Conservation (phyloP, 139 green algal species). For the Auxenochlorella pyrenoidosa region DNA sequence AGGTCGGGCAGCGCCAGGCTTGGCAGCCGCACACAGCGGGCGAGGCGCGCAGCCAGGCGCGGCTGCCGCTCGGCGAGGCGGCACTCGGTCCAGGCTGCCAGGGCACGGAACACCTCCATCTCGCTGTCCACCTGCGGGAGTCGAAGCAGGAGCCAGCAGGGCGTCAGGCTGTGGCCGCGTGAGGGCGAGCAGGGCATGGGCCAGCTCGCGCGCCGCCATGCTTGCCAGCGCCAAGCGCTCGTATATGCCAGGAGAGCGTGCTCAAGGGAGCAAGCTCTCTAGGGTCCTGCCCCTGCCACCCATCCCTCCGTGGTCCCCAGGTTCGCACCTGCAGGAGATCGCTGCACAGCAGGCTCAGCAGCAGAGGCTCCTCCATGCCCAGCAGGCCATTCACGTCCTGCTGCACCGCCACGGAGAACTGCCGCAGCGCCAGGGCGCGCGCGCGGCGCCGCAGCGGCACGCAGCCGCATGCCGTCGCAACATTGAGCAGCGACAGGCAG, state of each 20-base stretch:
- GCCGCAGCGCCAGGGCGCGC: neutral
- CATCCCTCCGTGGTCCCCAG: no score
- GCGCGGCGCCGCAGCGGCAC: constrained; percentile 2
- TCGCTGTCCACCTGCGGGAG: constrained; percentile 27
- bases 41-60: constrained; percentile 23
- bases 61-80: neutral
- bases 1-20: constrained; percentile 27
- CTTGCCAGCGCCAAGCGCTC: no score
- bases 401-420: constrained; percentile 1
- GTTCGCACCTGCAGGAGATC: constrained; percentile 31
- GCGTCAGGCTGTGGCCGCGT: no score
- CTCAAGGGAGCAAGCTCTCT: no score
- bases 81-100: constrained; percentile 41
- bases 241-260: no score
- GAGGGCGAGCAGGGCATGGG: no score
- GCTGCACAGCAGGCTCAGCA: constrained; percentile 36
- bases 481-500: constrained; percentile 32
- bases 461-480: constrained; percentile 19
- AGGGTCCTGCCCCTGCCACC: no score
- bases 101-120: constrained; percentile 38
- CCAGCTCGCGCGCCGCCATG: no score
- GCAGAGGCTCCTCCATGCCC: neutral
- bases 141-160: no score
- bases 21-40: constrained; percentile 31
- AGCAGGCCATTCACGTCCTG: constrained; percentile 33